Evolutionary conservation across 768 basidiomycete genomes (phyloP), one percentile per base, ranked within the genome.

Genomic region (Macrolepiota albuminosa): DNA sequence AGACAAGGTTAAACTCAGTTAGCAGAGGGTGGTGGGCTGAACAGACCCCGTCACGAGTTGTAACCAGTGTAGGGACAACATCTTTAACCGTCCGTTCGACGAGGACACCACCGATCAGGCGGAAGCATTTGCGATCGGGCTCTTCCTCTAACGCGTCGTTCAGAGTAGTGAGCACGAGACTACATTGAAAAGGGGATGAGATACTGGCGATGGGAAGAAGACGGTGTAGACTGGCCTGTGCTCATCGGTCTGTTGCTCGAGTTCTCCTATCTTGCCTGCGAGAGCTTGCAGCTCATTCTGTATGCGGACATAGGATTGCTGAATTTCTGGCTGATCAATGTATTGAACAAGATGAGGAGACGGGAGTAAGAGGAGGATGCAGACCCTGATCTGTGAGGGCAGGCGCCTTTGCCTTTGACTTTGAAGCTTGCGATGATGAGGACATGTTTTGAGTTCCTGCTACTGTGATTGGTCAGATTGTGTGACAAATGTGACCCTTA

Each of bases 21-120:
- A 55, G 47, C 48, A 40, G 64, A 26, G 33, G 18, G 14, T 45
- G 21, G 46, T 24, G 46, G 42, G 39, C 61, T 14, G 24, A 6
- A 76, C 88, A 63, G 68, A 95, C 94, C 60, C 93, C 92, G 68
- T 94, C 88, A 54, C 84, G 80, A 68, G 95, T 98, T n/a, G 88
- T 92, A 72, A 91, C 84, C 47, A 99, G 75, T 33, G 89, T 86
- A 40, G 97, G 96, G 40, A 91, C 87, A 53, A 98, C 93, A 65
- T 98, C 96, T 70, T 89, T 87, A 49, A 98, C 97, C 2, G 95
- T 98, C 50, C 95, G 83, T 71, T 98, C 95, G 33, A 98, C 96
- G 16, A 99, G 82, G 6, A 97, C 88, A 33, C 96, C 96, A 6
- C 97, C 97, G 63, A 99, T 90, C 65, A 98, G 80, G 56, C 96